Conservation (phyloP, 495 filamentous ascomycete genomes). For the Tuber indicum region DNA sequence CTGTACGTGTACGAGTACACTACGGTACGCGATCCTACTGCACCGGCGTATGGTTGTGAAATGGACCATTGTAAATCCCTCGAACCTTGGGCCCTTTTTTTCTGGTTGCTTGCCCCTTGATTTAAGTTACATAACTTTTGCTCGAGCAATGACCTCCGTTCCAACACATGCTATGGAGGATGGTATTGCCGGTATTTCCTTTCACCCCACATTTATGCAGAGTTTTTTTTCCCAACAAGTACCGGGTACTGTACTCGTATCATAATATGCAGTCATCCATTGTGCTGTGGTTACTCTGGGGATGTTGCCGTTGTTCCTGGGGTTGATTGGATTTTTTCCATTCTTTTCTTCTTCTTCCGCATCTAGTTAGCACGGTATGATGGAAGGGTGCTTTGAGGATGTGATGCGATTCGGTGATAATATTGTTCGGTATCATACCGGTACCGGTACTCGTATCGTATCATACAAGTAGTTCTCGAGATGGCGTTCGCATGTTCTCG, state of each 20-base stretch:
- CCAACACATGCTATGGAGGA: neutral
- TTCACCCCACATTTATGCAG: neutral
- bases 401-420: neutral
- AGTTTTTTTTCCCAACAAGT: conserved; percentile 2
- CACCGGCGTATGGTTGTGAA: neutral
- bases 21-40: neutral
- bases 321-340: conserved; percentile 6
- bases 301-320: conserved; percentile 2
- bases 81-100: neutral
- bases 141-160: neutral
- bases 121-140: neutral
- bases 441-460: too few species aligned
- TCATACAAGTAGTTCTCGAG: too few species aligned
- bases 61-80: neutral
- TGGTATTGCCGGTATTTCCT: neutral
- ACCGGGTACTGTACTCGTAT: neutral
- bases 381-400: neutral
- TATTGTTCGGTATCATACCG: neutral
- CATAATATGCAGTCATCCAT: neutral
- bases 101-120: neutral
- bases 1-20: too few species aligned
- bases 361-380: neutral
- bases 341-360: neutral
- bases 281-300: neutral
- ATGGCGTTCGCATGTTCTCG: neutral